Evolutionary conservation across 164 flowering plant species (phyloP).

Genomic region (Sextonia rubra): DNA sequence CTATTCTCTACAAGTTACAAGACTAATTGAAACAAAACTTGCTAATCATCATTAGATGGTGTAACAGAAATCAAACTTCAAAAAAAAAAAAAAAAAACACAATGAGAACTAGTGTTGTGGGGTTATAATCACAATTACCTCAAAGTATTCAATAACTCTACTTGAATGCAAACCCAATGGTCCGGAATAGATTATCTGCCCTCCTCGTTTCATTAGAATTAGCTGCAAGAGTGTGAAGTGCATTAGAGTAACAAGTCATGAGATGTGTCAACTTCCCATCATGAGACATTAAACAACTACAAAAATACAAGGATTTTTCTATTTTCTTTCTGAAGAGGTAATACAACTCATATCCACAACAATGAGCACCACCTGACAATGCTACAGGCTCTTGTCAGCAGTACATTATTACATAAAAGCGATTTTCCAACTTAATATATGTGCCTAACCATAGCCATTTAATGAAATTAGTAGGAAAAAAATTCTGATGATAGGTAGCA

Average conservation of each 20-base stretch:
- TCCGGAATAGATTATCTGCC: slow-evolving; percentile 56
- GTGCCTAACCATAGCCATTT: background rate
- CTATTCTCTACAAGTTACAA: too few species aligned
- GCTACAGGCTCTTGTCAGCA: background rate
- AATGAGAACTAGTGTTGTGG: background rate
- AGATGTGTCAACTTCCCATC: background rate
- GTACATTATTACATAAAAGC: background rate
- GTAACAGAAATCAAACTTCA: background rate
- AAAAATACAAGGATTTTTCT: background rate
- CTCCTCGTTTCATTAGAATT: slow-evolving; percentile 57
- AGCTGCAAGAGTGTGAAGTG: slow-evolving; percentile 30
- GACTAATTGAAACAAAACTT: background rate
- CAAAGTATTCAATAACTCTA: slow-evolving; percentile 51
- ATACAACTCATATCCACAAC: background rate
- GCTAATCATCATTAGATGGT: background rate
- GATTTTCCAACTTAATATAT: too few species aligned
- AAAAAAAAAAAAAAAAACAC: background rate
- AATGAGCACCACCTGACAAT: background rate
- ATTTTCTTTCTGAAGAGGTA: too few species aligned
- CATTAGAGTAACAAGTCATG: slow-evolving; percentile 2
- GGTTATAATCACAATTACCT: slow-evolving; percentile 28
- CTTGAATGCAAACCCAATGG: slow-evolving; percentile 54
- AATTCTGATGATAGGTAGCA: background rate
- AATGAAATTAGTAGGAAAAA: background rate
- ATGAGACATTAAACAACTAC: background rate